Evolutionary conservation across 768 basidiomycete species (phyloP), one percentile per base, ranked within the genome.

Genomic region (Trametes maxima): DNA sequence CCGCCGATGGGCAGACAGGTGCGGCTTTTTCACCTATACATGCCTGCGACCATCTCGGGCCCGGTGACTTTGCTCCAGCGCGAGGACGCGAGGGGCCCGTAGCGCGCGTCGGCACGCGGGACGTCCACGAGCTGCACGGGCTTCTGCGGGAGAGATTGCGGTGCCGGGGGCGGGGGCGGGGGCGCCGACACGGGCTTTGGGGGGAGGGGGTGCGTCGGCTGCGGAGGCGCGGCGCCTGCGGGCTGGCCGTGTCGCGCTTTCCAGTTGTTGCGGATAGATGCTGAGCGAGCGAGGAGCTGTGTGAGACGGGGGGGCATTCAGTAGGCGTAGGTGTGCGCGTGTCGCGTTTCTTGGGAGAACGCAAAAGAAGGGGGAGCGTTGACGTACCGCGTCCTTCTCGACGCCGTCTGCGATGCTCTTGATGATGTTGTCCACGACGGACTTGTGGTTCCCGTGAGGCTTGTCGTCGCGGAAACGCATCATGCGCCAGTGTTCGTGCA

Each of bases 401-500:
- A 98, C 94, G 11, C 97, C 97, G 73, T 98, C 96, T 45, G 85
- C 83, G 63, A 99, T 98, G 66, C 89, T 95, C 66, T 88, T 81
- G 54, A 98, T 85, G 68, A 99, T 94, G 65, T 89, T 92, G 58
- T 92, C 86, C 48, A 98, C 94, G 57, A 94, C 86, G 33, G 76
- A 82, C 61, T 81, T 83, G 73, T 92, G 94, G 73, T 99, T 99
- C 16, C 94, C 97, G 64, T 95, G 76, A 3, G 86, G 89, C 73
- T 99, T 99, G 74, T 99, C 97, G 68, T 96, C 87, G 68, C 97
- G 77, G 72, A 96, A 95, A 47, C 97, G 85, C 86, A 98, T 87
- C 84, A 94, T 87, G 59, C 85, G 86, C 95, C 95, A 98, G 47
- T 80, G 78, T 33, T 81, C 80, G 24, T 76, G 67, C n/a, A 65